These are phyloP conservation scores for Malassezia vespertilionis DNA, from an alignment of 1,284 basidiomycete genomes.

Conservation along the genomic window DNA sequence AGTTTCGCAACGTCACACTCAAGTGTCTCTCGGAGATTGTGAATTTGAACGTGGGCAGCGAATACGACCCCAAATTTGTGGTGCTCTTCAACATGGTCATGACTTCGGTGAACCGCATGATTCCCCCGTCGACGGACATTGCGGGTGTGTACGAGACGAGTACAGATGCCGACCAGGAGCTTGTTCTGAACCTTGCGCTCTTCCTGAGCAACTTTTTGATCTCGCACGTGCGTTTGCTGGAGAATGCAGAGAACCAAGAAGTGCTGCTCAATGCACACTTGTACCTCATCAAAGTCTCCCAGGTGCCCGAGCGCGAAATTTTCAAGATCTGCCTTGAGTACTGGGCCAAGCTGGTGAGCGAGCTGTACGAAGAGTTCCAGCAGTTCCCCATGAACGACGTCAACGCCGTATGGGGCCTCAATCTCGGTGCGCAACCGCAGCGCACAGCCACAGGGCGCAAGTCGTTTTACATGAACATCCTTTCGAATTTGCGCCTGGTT, in stretches of 20 bases:
- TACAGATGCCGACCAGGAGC: conserved; percentile 86
- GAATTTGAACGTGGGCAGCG: conserved; percentile 77
- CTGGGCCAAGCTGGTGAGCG: conserved; percentile 89
- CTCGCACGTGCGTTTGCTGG: conserved; percentile 76
- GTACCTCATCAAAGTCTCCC: conserved; percentile 96
- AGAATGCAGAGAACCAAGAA: conserved; percentile 81
- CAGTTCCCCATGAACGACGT: conserved; percentile 82
- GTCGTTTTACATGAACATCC: conserved; percentile 75
- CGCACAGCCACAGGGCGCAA: conserved; percentile 58
- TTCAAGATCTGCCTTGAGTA: conserved; percentile 99
- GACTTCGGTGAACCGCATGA: conserved; percentile 47
- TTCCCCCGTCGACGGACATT: conserved; percentile 63
- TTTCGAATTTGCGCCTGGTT: conserved; percentile 86
- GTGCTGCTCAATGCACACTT: conserved; percentile 71
- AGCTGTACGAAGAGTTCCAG: conserved; percentile 96
- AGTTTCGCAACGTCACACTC: conserved; percentile 93
- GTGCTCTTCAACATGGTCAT: conserved; percentile 72
- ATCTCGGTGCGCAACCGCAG: conserved; percentile 48
- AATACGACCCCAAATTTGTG: conserved; percentile 97
- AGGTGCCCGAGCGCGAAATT: conserved; percentile 94
- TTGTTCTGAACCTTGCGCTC: conserved; percentile 88
- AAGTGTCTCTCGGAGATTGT: conserved; percentile 94
- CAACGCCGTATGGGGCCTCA: conserved; percentile 83
- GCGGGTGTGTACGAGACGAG: conserved; percentile 82
- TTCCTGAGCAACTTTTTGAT: conserved; percentile 91